These are phyloP conservation scores for Neostapfia colusana DNA, from an alignment of 176 grass and related monocot genomes.

Conservation along the genomic window DNA sequence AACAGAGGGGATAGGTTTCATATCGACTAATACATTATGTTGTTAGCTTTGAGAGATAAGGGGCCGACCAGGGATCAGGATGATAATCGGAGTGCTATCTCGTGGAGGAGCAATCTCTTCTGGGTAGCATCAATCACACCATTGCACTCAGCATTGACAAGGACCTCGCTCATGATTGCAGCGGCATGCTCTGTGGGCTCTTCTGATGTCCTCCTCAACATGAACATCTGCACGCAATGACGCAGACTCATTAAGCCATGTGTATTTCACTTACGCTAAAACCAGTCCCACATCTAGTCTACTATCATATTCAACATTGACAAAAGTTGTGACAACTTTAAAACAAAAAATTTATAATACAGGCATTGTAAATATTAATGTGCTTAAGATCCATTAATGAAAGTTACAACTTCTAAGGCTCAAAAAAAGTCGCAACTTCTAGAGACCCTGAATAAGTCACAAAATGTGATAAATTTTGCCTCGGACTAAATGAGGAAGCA, in stretches of 20 bases:
- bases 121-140: slow-evolving; percentile 82
- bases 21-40: background rate
- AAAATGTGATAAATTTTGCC: background rate
- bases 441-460: background rate
- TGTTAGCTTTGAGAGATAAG: slow-evolving; percentile 23
- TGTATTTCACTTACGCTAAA: background rate
- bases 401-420: background rate
- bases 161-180: slow-evolving; percentile 79
- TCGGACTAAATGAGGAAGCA: background rate
- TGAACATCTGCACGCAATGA: slow-evolving; percentile 68
- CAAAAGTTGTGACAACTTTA: no score
- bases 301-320: no score
- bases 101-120: slow-evolving; percentile 75
- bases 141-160: slow-evolving; percentile 80
- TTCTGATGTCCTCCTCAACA: slow-evolving; percentile 79
- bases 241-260: slow-evolving; percentile 8
- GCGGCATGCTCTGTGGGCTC: slow-evolving; percentile 79
- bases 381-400: background rate
- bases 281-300: no score
- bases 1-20: slow-evolving; percentile 20
- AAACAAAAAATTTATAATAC: no score
- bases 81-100: slow-evolving; percentile 83
- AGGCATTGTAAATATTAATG: background rate
- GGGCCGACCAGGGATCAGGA: slow-evolving; percentile 31
- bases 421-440: background rate